Evolutionary conservation across 2,329 filamentous ascomycete genomes (phyloP), one percentile per base, ranked within the genome.

Genomic region (Scortechinia acanthostroma): DNA sequence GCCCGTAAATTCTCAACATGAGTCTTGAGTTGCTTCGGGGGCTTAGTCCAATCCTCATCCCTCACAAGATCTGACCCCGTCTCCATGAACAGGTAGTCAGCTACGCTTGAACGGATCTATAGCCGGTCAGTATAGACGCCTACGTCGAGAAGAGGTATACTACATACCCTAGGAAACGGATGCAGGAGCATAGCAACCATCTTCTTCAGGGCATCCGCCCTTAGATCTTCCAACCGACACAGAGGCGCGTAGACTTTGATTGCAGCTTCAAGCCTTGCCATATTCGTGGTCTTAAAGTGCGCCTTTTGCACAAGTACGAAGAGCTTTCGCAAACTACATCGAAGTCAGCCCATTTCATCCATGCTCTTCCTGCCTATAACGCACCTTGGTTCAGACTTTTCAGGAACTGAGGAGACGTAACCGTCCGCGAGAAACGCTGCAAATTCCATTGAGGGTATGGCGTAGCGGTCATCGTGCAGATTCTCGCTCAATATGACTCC

Each of bases 211-310:
- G 84, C 85, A 47, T 69, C 68, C 5, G 66, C 63, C 4, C 77
- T 64, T 1, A 67, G 65, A 20, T 68, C 62, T n/a, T 74, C 59
- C n/a, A 61, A 58, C 47, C 55, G 57, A 3, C 80, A 78, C 21
- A 95, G 64, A 1, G 80, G 80, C 2, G 82, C 77, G 62, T 96
- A 97, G 13, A 93, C 76, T 55, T 83, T 85, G 49, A 94, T 69
- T 19, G 87, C 88, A 1, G 88, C 86, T 58, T 88, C 78, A 1
- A 97, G 72, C 60, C 93, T 91, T 43, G 83, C 77, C 37, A 95
- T 77, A 58, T 88, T 93, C 17, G 84, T 80, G 1, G 85, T 86
- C 64, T 91, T 91, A 68, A 86, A 91, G 50, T 91, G 86, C 1
- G 86, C 76, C 61, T 84, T 89, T 56, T 94, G 88, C 3, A 85